Conservation (phyloP, 2,329 filamentous ascomycete species). For the Alternaria infectoria region DNA sequence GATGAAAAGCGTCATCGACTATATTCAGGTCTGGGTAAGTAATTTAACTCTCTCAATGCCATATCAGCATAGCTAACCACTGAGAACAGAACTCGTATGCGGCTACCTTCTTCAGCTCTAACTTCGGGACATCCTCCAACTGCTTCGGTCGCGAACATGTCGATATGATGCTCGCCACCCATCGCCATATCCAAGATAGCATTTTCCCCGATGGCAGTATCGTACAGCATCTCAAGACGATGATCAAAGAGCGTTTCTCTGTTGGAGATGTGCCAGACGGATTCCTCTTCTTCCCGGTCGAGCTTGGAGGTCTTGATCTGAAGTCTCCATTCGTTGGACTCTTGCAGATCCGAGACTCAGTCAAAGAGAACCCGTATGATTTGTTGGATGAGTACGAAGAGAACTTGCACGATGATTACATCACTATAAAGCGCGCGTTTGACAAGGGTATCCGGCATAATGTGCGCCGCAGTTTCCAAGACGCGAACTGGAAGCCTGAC, state of each 20-base stretch:
- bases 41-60: too few species aligned
- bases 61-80: too few species aligned
- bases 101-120: constrained; percentile 59
- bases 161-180: constrained; percentile 59
- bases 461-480: constrained; percentile 1
- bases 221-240: constrained; percentile 50
- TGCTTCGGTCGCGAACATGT: constrained; percentile 61
- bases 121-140: constrained; percentile 60
- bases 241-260: constrained; percentile 61
- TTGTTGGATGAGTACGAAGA: constrained; percentile 51
- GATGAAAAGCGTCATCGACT: constrained; percentile 41
- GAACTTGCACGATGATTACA: constrained; percentile 47
- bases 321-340: constrained; percentile 59
- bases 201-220: constrained; percentile 52
- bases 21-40: constrained; percentile 32
- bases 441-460: constrained; percentile 24
- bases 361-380: constrained; percentile 45
- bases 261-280: constrained; percentile 57
- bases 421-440: constrained; percentile 37
- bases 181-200: constrained; percentile 57
- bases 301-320: constrained; percentile 59
- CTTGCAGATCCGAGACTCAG: constrained; percentile 51
- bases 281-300: constrained; percentile 60
- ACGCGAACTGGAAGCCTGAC: constrained; percentile 18
- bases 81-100: constrained; percentile 62